Conservation (phyloP, 176 grass and related monocot genomes). For the Oryza glaberrima region DNA sequence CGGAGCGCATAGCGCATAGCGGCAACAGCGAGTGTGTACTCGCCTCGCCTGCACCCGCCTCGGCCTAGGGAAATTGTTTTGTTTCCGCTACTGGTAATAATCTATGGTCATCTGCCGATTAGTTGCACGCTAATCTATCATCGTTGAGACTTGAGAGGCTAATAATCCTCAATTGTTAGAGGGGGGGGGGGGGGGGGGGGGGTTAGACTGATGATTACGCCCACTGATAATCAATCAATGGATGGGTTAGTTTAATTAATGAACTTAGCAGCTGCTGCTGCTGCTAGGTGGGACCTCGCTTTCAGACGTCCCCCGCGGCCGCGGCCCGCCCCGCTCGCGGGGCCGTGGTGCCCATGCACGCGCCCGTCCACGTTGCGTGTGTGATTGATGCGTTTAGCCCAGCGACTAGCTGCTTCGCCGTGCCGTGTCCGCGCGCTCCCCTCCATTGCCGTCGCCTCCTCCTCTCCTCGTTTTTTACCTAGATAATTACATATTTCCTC, state of each 20-base stretch:
- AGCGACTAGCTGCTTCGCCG: neutral
- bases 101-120: neutral
- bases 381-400: neutral
- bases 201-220: neutral
- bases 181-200: too few species aligned
- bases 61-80: neutral
- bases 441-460: too few species aligned
- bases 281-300: neutral
- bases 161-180: neutral
- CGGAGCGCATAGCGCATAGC: conserved; percentile 36
- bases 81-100: neutral
- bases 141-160: neutral
- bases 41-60: conserved; percentile 8
- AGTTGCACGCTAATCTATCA: neutral
- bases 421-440: neutral
- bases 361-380: neutral
- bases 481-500: too few species aligned
- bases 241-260: neutral
- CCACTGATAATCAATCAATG: neutral
- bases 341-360: neutral
- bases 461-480: too few species aligned
- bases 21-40: conserved; percentile 34
- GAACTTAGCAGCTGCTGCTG: too few species aligned
- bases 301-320: neutral
- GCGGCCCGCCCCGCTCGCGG: too few species aligned